phyloP scores from a whole-genome alignment of 1,139 yeast species.

The Nakaseomyces nivariensis region DNA sequence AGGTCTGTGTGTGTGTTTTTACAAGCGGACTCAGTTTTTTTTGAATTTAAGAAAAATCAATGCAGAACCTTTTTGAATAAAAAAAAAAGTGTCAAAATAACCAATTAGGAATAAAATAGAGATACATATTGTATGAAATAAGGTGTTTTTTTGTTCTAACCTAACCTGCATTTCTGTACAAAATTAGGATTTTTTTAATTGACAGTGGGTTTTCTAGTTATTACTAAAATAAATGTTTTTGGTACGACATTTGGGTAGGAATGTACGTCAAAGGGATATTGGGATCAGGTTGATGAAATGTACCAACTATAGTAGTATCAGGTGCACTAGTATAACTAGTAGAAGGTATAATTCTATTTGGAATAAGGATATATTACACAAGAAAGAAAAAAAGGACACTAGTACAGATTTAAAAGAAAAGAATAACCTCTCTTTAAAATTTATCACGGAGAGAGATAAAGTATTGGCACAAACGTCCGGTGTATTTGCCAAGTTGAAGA shows the following conservation, averaged over 20 bases:
- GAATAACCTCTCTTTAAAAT: slow-evolving; percentile 7
- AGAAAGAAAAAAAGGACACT: not conserved
- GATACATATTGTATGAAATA: too few relatives aligned
- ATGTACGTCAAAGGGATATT: not conserved
- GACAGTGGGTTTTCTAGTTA: too few relatives aligned
- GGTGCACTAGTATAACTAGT: too few relatives aligned
- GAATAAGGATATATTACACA: not conserved
- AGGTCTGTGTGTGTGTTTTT: too few relatives aligned
- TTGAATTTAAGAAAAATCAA: too few relatives aligned
- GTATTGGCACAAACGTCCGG: slow-evolving; percentile 21
- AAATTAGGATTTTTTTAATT: too few relatives aligned
- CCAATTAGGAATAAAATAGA: too few relatives aligned
- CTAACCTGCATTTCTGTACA: too few relatives aligned
- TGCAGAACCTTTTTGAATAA: too few relatives aligned
- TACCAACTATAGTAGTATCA: not conserved
- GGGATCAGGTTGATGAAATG: not conserved
- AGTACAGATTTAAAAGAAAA: not conserved
- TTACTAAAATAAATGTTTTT: not conserved
- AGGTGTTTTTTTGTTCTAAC: too few relatives aligned
- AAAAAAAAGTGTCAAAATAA: too few relatives aligned
- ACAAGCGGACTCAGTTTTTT: too few relatives aligned
- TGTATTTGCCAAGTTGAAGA: slow-evolving; percentile 30
- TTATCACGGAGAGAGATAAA: slow-evolving; percentile 21
- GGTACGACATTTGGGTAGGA: not conserved
- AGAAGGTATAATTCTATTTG: not conserved